Evolutionary conservation across 2,329 filamentous ascomycete species (phyloP).

Genomic region (Alternaria incomplexa): DNA sequence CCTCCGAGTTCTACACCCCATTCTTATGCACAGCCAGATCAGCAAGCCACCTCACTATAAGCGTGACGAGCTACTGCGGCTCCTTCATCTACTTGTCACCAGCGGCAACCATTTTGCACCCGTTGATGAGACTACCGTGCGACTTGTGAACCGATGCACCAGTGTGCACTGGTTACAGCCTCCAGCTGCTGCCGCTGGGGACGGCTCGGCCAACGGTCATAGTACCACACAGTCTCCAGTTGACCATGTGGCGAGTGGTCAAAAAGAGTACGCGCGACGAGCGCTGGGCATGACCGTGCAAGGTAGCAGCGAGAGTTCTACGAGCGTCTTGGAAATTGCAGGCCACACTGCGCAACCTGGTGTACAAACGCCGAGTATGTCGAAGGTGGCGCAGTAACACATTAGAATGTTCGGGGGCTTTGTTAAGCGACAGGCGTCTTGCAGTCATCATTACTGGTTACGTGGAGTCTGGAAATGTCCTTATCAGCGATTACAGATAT

Average conservation of each 20-base stretch:
- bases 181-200: constrained; percentile 5
- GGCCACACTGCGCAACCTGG: constrained; percentile 50
- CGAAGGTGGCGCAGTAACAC: constrained; percentile 23
- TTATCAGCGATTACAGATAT: constrained; percentile 11
- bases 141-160: constrained; percentile 76
- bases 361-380: constrained; percentile 49
- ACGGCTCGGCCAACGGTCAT: constrained; percentile 27
- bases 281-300: constrained; percentile 49
- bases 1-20: constrained; percentile 86
- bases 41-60: constrained; percentile 90
- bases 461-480: neutral
- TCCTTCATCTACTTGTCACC: constrained; percentile 72
- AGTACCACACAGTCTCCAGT: constrained; percentile 31
- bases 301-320: constrained; percentile 44
- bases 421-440: neutral
- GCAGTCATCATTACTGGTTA: neutral
- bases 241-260: constrained; percentile 34
- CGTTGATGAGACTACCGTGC: constrained; percentile 78
- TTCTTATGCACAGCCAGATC: constrained; percentile 90
- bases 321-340: constrained; percentile 49
- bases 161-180: constrained; percentile 71
- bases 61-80: constrained; percentile 77
- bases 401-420: neutral
- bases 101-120: constrained; percentile 78
- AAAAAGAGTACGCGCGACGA: constrained; percentile 47